Evolutionary conservation across 2,329 filamentous ascomycete genomes (phyloP).

Genomic region (Exophiala xenobiotica): DNA sequence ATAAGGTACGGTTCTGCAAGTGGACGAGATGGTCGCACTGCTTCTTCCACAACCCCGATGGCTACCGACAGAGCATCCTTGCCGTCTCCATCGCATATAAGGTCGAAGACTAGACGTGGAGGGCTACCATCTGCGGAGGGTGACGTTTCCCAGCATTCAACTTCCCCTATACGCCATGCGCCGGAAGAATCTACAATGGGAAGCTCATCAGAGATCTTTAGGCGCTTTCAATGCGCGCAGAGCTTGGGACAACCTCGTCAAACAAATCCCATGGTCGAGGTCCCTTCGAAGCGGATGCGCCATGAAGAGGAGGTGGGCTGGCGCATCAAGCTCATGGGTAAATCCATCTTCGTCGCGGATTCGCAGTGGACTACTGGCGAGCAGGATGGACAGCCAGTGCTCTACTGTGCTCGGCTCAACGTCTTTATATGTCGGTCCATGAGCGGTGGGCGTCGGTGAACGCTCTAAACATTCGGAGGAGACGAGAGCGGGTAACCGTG

Average conservation of each 20-base stretch:
- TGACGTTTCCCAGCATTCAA: background rate
- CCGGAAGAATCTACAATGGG: background rate
- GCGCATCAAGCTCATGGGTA: conserved; percentile 6
- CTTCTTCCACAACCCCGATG: conserved; percentile 5
- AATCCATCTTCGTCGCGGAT: conserved; percentile 11
- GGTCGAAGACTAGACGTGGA: conserved; percentile 2
- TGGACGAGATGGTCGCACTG: conserved; percentile 13
- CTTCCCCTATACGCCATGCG: background rate
- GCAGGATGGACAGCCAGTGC: no score
- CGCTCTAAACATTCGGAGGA: no score
- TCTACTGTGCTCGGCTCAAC: conserved; percentile 8
- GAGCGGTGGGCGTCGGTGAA: no score
- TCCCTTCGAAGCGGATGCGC: conserved; percentile 9
- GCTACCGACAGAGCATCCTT: conserved; percentile 6
- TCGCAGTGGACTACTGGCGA: conserved; percentile 8
- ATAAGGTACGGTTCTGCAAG: conserved; percentile 9
- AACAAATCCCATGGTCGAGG: background rate
- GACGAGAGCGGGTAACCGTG: no score
- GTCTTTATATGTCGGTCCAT: conserved; percentile 6
- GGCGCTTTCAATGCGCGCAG: no score
- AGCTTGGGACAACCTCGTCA: no score
- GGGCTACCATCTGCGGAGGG: background rate
- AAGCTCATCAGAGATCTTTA: background rate
- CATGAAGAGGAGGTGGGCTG: conserved; percentile 9
- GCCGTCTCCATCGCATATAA: conserved; percentile 1